Conservation (phyloP, 208 protist species). For the Acanthamoeba triangularis region DNA sequence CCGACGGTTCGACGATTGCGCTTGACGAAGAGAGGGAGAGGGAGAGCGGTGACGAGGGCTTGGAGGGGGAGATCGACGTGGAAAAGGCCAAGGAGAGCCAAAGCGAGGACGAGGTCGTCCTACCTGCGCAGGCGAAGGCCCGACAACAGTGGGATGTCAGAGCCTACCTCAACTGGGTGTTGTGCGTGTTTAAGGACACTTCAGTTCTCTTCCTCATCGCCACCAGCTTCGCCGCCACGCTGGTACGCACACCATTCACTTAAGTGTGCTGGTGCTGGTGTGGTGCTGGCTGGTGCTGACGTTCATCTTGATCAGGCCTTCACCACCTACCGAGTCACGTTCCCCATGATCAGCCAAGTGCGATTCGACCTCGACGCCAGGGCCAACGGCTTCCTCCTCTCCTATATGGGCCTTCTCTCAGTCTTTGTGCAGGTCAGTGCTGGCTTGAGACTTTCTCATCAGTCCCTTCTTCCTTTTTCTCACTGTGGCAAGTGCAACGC, state of each 20-base stretch:
- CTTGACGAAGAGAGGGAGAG: neutral
- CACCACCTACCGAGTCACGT: slow-evolving; percentile 30
- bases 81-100: slow-evolving; percentile 45
- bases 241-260: neutral
- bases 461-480: neutral
- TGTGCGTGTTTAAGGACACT: neutral
- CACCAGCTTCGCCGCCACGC: neutral
- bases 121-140: neutral
- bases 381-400: slow-evolving; percentile 42
- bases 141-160: neutral
- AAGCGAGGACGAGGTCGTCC: neutral
- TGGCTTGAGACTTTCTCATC: too few relatives aligned
- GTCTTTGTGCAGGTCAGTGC: slow-evolving; percentile 44
- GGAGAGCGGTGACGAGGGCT: neutral
- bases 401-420: slow-evolving; percentile 23
- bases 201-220: neutral
- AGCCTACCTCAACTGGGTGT: slow-evolving; percentile 13
- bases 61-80: neutral
- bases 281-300: neutral
- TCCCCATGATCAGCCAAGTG: slow-evolving; percentile 50
- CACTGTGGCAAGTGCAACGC: too few relatives aligned
- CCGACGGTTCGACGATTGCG: neutral
- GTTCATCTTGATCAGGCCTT: neutral
- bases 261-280: too few relatives aligned
- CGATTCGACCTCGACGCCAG: slow-evolving; percentile 30